These are phyloP conservation scores for Pseudocercospora pini-densiflorae DNA, from an alignment of 2,329 filamentous ascomycete genomes.

Conservation along the genomic window DNA sequence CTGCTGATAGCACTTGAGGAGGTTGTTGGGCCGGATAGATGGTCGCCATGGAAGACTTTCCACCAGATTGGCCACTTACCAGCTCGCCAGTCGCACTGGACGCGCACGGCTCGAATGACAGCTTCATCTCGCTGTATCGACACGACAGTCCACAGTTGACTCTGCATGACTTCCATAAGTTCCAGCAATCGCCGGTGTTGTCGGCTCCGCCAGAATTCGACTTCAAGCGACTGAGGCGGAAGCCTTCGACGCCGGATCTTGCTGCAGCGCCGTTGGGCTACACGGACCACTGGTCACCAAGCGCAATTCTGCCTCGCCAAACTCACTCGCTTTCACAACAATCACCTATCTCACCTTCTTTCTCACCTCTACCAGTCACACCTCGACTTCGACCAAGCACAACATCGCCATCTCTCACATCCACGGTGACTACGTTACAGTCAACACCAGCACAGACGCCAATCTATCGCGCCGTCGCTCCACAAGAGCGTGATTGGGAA, in stretches of 20 bases:
- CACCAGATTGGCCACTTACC: constrained; percentile 16
- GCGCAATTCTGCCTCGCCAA: constrained; percentile 21
- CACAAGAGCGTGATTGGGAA: constrained; percentile 14
- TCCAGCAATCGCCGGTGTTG: constrained; percentile 25
- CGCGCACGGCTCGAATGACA: constrained; percentile 13
- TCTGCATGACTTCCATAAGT: constrained; percentile 28
- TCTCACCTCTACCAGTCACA: constrained; percentile 22
- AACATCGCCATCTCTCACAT: constrained; percentile 31
- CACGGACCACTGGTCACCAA: constrained; percentile 12
- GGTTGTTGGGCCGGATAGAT: background rate
- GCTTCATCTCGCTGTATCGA: constrained; percentile 12
- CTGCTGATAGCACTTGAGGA: background rate
- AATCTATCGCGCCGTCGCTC: constrained; percentile 13
- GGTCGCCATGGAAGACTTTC: background rate
- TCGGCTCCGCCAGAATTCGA: constrained; percentile 23
- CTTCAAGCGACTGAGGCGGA: constrained; percentile 22
- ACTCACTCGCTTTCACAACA: constrained; percentile 18
- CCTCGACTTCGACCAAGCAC: constrained; percentile 28
- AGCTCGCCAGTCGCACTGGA: constrained; percentile 4
- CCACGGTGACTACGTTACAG: constrained; percentile 31
- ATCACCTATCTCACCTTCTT: constrained; percentile 12
- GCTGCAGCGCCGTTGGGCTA: constrained; percentile 14
- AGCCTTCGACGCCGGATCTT: constrained; percentile 25
- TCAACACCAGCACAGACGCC: constrained; percentile 33
- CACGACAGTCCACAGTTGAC: constrained; percentile 27